These are phyloP conservation scores for Naganishia albida DNA, from an alignment of 1,284 basidiomycete species.

Conservation along the genomic window DNA sequence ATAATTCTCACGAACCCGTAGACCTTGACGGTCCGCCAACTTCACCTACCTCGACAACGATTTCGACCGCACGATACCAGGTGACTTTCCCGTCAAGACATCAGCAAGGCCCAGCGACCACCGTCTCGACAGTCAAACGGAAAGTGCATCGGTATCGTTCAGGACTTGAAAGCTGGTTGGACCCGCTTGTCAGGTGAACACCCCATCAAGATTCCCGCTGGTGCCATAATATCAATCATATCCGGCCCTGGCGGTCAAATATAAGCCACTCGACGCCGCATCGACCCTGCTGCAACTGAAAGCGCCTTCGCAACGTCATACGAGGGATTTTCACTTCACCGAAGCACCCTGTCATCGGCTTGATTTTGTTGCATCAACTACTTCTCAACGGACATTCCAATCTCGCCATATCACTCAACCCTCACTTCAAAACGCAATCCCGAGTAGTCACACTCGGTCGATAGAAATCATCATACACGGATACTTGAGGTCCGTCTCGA, in stretches of 20 bases:
- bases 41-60: neutral
- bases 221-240: too few relatives aligned
- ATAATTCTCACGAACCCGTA: neutral
- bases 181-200: too few relatives aligned
- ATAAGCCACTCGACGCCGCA: too few relatives aligned
- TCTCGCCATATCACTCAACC: neutral
- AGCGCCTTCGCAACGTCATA: conserved; percentile 2
- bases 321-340: neutral
- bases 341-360: neutral
- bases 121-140: too few relatives aligned
- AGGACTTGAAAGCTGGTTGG: too few relatives aligned
- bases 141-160: too few relatives aligned
- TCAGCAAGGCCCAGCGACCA: neutral
- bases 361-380: neutral
- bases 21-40: conserved; percentile 7
- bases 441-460: conserved; percentile 15
- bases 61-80: neutral
- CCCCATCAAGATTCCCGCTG: too few relatives aligned
- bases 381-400: neutral
- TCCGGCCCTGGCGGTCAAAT: too few relatives aligned
- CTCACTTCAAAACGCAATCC: neutral
- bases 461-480: neutral
- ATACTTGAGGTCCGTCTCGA: neutral
- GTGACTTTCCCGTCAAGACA: neutral
- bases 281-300: too few relatives aligned